Percentiles rank a stretch among this genome's conserved stretches.
phyloP scores from a whole-genome alignment of 1,139 yeast species.

The Kodamaea suecica region DNA sequence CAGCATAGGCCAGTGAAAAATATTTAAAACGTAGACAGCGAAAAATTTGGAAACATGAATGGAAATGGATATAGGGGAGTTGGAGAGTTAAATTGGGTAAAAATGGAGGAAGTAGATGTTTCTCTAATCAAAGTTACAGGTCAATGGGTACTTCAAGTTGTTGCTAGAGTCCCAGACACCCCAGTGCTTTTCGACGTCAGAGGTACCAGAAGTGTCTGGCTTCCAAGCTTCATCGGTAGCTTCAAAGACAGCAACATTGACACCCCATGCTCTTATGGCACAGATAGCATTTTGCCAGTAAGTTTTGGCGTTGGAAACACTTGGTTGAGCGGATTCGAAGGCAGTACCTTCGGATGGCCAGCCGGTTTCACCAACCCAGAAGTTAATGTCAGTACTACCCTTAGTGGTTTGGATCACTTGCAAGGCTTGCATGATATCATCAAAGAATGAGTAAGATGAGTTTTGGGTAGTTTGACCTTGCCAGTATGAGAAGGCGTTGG shows the following conservation, averaged over 20 bases:
- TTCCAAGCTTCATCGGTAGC: slow-evolving; percentile 96
- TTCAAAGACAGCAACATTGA: slow-evolving; percentile 88
- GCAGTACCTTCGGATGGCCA: slow-evolving; percentile 92
- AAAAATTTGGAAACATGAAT: slow-evolving; percentile 4
- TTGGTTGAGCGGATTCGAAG: slow-evolving; percentile 63
- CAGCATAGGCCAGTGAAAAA: too few species aligned
- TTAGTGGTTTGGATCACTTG: slow-evolving; percentile 80
- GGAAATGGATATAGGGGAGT: slow-evolving; percentile 5
- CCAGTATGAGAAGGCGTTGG: slow-evolving; percentile 98
- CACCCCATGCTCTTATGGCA: slow-evolving; percentile 93
- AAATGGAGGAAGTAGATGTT: background rate
- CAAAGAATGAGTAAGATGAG: slow-evolving; percentile 86
- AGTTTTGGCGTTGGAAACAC: slow-evolving; percentile 65
- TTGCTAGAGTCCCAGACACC: slow-evolving; percentile 71
- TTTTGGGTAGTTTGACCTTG: slow-evolving; percentile 86
- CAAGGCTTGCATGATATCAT: slow-evolving; percentile 94
- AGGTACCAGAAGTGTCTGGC: slow-evolving; percentile 81
- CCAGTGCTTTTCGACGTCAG: slow-evolving; percentile 89
- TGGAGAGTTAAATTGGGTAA: background rate
- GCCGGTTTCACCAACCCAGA: slow-evolving; percentile 98
- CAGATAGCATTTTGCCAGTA: slow-evolving; percentile 89
- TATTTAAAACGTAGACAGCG: too few species aligned
- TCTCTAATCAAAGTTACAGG: slow-evolving; percentile 47
- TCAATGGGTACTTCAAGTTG: slow-evolving; percentile 55
- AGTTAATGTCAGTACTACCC: slow-evolving; percentile 78